These are phyloP conservation scores for Rhynchospora breviuscula DNA, from an alignment of 176 grass and related monocot genomes.

Conservation along the genomic window DNA sequence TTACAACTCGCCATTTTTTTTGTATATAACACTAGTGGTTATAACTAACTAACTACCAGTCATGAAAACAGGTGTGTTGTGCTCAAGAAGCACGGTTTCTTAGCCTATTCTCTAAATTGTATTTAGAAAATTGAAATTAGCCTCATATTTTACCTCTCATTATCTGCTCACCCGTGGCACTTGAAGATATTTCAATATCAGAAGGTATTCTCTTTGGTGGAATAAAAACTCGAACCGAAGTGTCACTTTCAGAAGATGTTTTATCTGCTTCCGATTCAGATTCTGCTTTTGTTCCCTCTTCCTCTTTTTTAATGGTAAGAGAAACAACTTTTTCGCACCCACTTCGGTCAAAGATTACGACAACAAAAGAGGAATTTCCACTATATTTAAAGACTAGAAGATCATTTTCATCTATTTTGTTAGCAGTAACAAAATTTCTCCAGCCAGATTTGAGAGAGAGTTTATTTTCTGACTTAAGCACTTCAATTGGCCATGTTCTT, in stretches of 20 bases:
- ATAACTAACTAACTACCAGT: too few relatives aligned
- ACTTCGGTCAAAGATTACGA: constrained; percentile 26
- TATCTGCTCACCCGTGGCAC: not conserved
- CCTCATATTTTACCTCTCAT: not conserved
- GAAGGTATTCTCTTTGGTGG: too few relatives aligned
- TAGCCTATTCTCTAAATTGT: too few relatives aligned
- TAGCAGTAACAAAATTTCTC: constrained; percentile 37
- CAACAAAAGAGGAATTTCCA: constrained; percentile 27
- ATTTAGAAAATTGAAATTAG: too few relatives aligned
- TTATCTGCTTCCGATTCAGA: not conserved
- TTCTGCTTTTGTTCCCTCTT: not conserved
- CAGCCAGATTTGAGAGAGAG: constrained; percentile 30
- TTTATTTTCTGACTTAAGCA: not conserved
- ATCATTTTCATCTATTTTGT: constrained; percentile 33
- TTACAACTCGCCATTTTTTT: too few relatives aligned
- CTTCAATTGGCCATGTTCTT: constrained; percentile 22
- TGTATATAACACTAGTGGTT: too few relatives aligned
- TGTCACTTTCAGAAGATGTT: not conserved
- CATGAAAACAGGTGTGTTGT: too few relatives aligned
- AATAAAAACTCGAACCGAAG: too few relatives aligned
- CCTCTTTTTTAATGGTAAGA: not conserved
- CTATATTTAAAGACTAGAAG: constrained; percentile 37
- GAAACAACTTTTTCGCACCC: constrained; percentile 42
- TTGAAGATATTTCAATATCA: not conserved
- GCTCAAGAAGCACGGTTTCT: too few relatives aligned